phyloP scores from a whole-genome alignment of 768 basidiomycete genomes.

The Termitomyces sp. region DNA sequence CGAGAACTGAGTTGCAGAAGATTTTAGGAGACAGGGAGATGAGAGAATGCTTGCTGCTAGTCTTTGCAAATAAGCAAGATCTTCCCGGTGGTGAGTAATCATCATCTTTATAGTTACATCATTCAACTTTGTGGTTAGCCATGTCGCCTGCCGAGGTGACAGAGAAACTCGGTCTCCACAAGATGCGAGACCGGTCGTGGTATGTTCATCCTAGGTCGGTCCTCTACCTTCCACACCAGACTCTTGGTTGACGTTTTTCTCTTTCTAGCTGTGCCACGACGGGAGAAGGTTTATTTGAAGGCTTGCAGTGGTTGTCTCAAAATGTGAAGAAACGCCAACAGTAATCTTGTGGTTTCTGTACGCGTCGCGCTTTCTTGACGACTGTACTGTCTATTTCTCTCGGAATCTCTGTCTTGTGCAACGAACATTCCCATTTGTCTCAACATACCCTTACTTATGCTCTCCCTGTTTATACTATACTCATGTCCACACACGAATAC shows the following conservation, averaged over 20 bases:
- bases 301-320: slow-evolving; percentile 94
- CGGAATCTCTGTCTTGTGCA: slow-evolving; percentile 14
- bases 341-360: slow-evolving; percentile 25
- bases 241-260: slow-evolving; percentile 3
- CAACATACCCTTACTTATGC: slow-evolving; percentile 28
- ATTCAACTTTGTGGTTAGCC: slow-evolving; percentile 38
- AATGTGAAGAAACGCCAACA: slow-evolving; percentile 93
- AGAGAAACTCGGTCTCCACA: slow-evolving; percentile 90
- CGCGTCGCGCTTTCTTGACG: slow-evolving; percentile 12
- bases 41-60: slow-evolving; percentile 94
- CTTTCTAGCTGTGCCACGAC: slow-evolving; percentile 82
- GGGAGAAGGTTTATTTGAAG: slow-evolving; percentile 95
- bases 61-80: slow-evolving; percentile 99
- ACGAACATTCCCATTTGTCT: slow-evolving; percentile 17
- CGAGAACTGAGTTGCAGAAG: slow-evolving; percentile 90
- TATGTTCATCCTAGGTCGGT: slow-evolving; percentile 97
- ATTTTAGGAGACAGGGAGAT: slow-evolving; percentile 97
- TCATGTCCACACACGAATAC: slow-evolving; percentile 37
- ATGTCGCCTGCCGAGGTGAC: slow-evolving; percentile 99
- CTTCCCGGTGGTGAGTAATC: slow-evolving; percentile 78
- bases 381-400: slow-evolving; percentile 16
- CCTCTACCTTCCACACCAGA: background rate
- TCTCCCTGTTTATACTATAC: slow-evolving; percentile 21
- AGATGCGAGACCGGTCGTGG: slow-evolving; percentile 97
- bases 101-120: background rate